Evolutionary conservation across 2,329 filamentous ascomycete genomes (phyloP).

Genomic region (Fusarium multiceps): DNA sequence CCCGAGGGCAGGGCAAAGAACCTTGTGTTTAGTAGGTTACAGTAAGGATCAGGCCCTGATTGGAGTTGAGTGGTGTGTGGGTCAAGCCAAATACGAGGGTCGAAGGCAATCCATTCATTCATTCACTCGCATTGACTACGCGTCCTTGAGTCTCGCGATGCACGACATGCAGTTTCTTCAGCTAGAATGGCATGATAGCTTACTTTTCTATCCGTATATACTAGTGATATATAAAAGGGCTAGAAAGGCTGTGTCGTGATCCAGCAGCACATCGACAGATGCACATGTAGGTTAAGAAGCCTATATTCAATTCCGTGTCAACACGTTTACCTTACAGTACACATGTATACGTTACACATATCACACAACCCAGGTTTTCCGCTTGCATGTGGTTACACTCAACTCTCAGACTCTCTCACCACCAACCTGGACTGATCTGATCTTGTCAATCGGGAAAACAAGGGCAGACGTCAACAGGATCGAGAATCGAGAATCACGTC

Average conservation of each 20-base stretch:
- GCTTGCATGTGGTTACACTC: slow-evolving; percentile 12
- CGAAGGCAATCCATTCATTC: slow-evolving; percentile 6
- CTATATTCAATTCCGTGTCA: background rate
- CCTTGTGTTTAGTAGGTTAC: slow-evolving; percentile 38
- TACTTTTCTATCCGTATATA: background rate
- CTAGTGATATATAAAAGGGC: slow-evolving; percentile 4
- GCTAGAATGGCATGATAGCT: background rate
- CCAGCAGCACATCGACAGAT: background rate
- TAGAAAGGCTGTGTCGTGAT: slow-evolving; percentile 16
- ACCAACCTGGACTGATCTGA: background rate
- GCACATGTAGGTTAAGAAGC: background rate
- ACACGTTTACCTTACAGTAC: background rate
- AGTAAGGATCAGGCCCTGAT: slow-evolving; percentile 35
- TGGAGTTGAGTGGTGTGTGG: slow-evolving; percentile 31
- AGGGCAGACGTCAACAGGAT: slow-evolving; percentile 13
- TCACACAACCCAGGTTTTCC: slow-evolving; percentile 17
- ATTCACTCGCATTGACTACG: slow-evolving; percentile 24
- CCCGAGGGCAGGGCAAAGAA: slow-evolving; percentile 32
- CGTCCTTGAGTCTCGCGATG: slow-evolving; percentile 21
- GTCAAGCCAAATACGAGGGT: slow-evolving; percentile 38
- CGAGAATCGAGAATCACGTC: slow-evolving; percentile 9
- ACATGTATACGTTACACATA: background rate
- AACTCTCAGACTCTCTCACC: background rate
- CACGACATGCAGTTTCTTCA: slow-evolving; percentile 8
- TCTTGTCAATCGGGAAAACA: background rate